Evolutionary conservation across 805 yeast species (phyloP).

Genomic region (Barnettozyma botsteinii): DNA sequence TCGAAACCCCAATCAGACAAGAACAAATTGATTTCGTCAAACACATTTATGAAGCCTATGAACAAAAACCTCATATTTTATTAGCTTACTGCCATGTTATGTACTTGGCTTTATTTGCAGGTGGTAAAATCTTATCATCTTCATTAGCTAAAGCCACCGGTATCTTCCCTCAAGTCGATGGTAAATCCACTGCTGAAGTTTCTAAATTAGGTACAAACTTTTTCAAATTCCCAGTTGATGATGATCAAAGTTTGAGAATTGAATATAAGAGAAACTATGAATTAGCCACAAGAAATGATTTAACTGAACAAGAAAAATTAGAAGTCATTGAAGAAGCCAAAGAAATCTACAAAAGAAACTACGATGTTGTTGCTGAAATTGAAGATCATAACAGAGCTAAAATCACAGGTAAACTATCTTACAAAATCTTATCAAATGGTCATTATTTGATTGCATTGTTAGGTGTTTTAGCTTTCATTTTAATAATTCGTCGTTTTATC

Average conservation of each 20-base stretch:
- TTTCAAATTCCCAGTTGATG: slow-evolving; percentile 63
- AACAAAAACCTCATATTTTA: slow-evolving; percentile 61
- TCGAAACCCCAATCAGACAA: slow-evolving; percentile 49
- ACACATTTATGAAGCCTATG: slow-evolving; percentile 50
- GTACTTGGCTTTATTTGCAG: slow-evolving; percentile 83
- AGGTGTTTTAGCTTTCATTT: slow-evolving; percentile 29
- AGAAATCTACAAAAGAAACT: slow-evolving; percentile 59
- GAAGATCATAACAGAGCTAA: slow-evolving; percentile 58
- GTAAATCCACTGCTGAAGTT: slow-evolving; percentile 58
- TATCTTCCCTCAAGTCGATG: slow-evolving; percentile 68
- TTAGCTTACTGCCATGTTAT: slow-evolving; percentile 81
- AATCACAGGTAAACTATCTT: slow-evolving; percentile 49
- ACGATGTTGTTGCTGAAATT: slow-evolving; percentile 56
- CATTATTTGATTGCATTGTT: slow-evolving; percentile 38
- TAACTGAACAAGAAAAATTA: slow-evolving; percentile 64
- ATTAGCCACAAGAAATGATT: slow-evolving; percentile 62
- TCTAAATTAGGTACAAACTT: slow-evolving; percentile 61
- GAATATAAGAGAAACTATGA: slow-evolving; percentile 73
- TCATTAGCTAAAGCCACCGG: slow-evolving; percentile 61
- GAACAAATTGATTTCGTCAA: slow-evolving; percentile 57
- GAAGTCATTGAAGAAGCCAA: slow-evolving; percentile 65
- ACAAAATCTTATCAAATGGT: slow-evolving; percentile 47
- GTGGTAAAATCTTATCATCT: slow-evolving; percentile 70
- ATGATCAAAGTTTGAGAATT: slow-evolving; percentile 58
- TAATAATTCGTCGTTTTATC: slow-evolving; percentile 29